Evolutionary conservation across 257 asterid genomes (phyloP), one percentile per base, ranked within the genome.

Genomic region (Forsythia suspensa): DNA sequence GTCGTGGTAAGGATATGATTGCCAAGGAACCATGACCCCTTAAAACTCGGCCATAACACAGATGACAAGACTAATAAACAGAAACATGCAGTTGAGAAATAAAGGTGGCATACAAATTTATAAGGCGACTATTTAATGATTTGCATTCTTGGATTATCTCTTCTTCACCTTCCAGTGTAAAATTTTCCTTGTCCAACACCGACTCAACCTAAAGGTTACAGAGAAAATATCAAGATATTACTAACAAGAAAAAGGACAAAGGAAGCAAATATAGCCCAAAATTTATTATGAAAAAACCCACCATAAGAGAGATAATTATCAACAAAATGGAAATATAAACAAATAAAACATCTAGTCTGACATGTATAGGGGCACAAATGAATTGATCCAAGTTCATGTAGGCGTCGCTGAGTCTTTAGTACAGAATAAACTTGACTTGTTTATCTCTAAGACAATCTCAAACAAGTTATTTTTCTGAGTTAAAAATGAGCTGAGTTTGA

Each of bases 31-130:
- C 57, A 48, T 13, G 57, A 48, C 57, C n/a, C n/a, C 13, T 48
- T 48, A 13, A 48, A 48, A 48, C 4, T 3, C 20, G 15, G 2
- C n/a, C 57, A 48, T 48, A 4, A 48, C 57, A 48, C n/a, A 48
- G n/a, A 48, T 48, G 57, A 48, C 57, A 48, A 13, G n/a, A 48
- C 57, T 48, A 48, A 13, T 59, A 61, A 79, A 82, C 74, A 42
- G 44, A 80, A 63, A 79, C 36, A 77, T 63, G 55, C 40, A 73
- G 74, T 69, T 24, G 68, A 83, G 80, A 37, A 36, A 44, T n/a
- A 39, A 57, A 48, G 41, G 21, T 20, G 67, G 15, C 84, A 76
- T 55, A 55, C 65, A 55, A 55, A 55, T 55, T 55, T 16, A 55
- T 55, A 20, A 55, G 65, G 29, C 29, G 65, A 2, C 29, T n/a